Base-by-base conservation (phyloP, 495 filamentous ascomycete genomes). In the Xylaria grammica region DNA sequence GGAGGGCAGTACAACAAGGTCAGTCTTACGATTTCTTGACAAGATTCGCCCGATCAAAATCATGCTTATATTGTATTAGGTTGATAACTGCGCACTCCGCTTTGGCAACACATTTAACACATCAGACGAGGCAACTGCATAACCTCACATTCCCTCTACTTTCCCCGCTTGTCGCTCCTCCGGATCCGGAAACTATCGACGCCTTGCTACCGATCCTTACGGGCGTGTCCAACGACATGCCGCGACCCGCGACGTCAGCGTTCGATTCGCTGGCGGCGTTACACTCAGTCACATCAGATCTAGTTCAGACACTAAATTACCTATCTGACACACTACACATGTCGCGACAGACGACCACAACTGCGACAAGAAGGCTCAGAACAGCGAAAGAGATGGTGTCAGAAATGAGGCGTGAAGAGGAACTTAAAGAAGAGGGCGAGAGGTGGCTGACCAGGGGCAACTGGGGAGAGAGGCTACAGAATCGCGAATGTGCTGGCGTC, bases 281-380 rank as follows among this genome's bases (percentile, higher is more conserved):
- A 10, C 87, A 89, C 69, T 70, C 82, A n/a, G 79, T 87, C 30
- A 97, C 93, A 0, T 77, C 87, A 26, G 92, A 95, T 45, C 84
- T 97, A 17, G 86, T 91, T 32, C 83, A 88, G 58, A 89, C 91
- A 2, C 88, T 99, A 48, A 90, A 90, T 63, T 87, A 90, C 67
- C 83, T 99, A 7, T 90, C 90, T n/a, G 95, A 99, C 73, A 93
- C 91, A 0, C 82, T 98, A 22, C 94, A 98, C 75, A 96, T 97
- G 88, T 90, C 87, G n/a, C 86, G 92, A 3, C 95, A 99, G 72
- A 88, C 91, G 0, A 93, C 90, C 1, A 88, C 87, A 1, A 88
- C 87, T 0, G 95, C 95, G 11, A 87, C 89, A 4, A 83, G 95
- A 32, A 80, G 90, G 32, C 79, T 98, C 32, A 84, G 89, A 56